Base-by-base conservation (phyloP, 2,329 filamentous ascomycete species). In the Emydomyces testavorans region DNA sequence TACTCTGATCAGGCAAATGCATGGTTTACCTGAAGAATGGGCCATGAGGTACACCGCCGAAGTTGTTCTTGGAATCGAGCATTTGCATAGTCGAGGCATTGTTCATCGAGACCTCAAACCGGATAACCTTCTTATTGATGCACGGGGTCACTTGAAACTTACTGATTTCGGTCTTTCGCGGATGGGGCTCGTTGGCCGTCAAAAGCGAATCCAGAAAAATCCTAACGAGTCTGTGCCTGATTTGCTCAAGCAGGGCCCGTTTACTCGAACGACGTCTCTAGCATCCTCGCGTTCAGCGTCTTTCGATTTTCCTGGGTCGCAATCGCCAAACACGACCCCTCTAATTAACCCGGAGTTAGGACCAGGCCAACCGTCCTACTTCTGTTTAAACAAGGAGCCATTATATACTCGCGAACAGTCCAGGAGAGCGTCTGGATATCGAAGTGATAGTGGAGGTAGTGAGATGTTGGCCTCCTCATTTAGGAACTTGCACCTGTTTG, bases 91-190 rank as follows among this genome's bases (percentile, higher is more conserved):
- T 61, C 80, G 90, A 50, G 87, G 90, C 51, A 95, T 98, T 62
- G 90, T 98, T 37, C 93, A 98, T 67, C 84, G 92, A 59, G 92
- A 98, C 61, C 68, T 98, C 52, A 98, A 98, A 66, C 92, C 92
- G 1, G 92, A 98, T 63, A 98, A 98, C 61, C 76, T 98, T 26
- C 76, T 98, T 45, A 98, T 98, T 57, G 93, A 98, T 61, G 87
- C 93, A 58, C 94, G 88, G 60, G 92, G 92, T 1, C 92, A 98
- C 67, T 71, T 98, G 49, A 98, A 98, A 67, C 73, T 98, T 58
- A 98, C 93, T 1, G 92, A 98, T 64, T 98, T 98, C 69, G 92
- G 92, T 52, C 73, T 98, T 21, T 98, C 92, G 10, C 82, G 92
- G 23, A 96, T 98, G 90, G 93, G 92, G 62, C 73, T 98, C 53